Base-by-base conservation (phyloP, 345 rosid species). In the Eucalyptus regnans region DNA sequence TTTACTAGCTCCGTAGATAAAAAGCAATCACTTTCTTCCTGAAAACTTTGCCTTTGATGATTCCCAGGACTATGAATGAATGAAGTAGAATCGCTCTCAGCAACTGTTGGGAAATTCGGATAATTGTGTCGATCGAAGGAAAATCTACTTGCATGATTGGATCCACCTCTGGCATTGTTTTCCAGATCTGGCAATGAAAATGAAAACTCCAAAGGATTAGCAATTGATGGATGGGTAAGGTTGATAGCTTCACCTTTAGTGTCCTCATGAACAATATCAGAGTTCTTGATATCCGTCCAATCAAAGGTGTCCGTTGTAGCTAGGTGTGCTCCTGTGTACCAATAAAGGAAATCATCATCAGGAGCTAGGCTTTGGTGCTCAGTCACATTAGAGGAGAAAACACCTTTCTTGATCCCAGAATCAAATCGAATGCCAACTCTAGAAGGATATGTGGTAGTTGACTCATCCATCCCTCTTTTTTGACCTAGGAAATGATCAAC, bases 161-260 rank as follows among this genome's bases (percentile, higher is more conserved):
- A 89, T 92, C 91, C 94, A 88, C 91, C 94, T 58, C 87, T 89
- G 58, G 92, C 89, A 87, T 93, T 92, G 46, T 92, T 87, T 90
- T 91, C 92, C 86, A 86, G 90, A 89, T 93, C 95, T 89, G 93
- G 92, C 76, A 89, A 90, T 87, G 87, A 90, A 86, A 93, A 90
- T 87, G 93, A 89, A 71, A 90, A 91, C 87, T 90, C 76, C 43
- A 89, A 86, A 43, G 91, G 91, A 48, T 92, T 91, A 54, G 92
- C 87, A 33, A 90, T 88, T 86, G 91, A 88, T 87, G 91, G 88
- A 89, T 92, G 91, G 37, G 88, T 89, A 87, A 91, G 88, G 91
- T 96, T 92, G 84, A 94, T 90, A 88, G 93, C 94, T 92, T 95
- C 99, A 88, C 96, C 95, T 71, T 54, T 89, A 87, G 92, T 90